phyloP scores from a whole-genome alignment of 495 filamentous ascomycete genomes.

The Penicillium pancosmium region DNA sequence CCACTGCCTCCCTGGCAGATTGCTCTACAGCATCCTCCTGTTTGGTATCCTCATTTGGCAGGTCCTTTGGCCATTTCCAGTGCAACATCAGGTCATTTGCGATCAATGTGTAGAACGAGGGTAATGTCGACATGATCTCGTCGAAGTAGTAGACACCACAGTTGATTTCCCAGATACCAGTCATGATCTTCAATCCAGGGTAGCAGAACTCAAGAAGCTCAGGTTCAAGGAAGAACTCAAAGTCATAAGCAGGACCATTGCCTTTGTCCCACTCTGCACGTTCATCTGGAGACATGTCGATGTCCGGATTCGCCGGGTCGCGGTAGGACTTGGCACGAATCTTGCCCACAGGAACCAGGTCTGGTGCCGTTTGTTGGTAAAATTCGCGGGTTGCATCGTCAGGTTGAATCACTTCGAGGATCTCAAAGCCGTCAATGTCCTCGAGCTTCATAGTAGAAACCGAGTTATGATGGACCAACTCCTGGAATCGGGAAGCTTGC shows the following conservation, averaged over 20 bases:
- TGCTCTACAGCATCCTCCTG: background rate
- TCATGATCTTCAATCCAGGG: slow-evolving; percentile 76
- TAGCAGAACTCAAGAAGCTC: slow-evolving; percentile 61
- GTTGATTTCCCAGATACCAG: slow-evolving; percentile 63
- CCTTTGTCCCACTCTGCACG: slow-evolving; percentile 31
- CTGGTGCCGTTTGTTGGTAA: slow-evolving; percentile 43
- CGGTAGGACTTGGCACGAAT: slow-evolving; percentile 46
- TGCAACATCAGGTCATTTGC: slow-evolving; percentile 71
- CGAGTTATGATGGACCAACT: slow-evolving; percentile 19
- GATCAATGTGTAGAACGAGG: slow-evolving; percentile 62
- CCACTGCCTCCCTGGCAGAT: background rate
- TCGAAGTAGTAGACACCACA: slow-evolving; percentile 65
- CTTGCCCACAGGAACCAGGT: slow-evolving; percentile 47
- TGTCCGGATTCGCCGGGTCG: slow-evolving; percentile 38
- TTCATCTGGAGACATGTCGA: slow-evolving; percentile 50
- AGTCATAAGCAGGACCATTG: slow-evolving; percentile 33
- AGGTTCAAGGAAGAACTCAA: slow-evolving; percentile 71
- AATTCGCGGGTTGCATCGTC: slow-evolving; percentile 39
- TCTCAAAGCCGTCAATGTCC: slow-evolving; percentile 58
- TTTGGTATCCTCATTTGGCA: background rate
- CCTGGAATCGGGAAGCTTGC: slow-evolving; percentile 32
- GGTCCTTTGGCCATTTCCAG: slow-evolving; percentile 48
- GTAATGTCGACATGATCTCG: slow-evolving; percentile 54
- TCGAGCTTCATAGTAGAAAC: slow-evolving; percentile 41
- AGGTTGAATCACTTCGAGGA: slow-evolving; percentile 49